Base-by-base conservation (phyloP, 148 eudicot species). In the Persicaria maculosa region DNA sequence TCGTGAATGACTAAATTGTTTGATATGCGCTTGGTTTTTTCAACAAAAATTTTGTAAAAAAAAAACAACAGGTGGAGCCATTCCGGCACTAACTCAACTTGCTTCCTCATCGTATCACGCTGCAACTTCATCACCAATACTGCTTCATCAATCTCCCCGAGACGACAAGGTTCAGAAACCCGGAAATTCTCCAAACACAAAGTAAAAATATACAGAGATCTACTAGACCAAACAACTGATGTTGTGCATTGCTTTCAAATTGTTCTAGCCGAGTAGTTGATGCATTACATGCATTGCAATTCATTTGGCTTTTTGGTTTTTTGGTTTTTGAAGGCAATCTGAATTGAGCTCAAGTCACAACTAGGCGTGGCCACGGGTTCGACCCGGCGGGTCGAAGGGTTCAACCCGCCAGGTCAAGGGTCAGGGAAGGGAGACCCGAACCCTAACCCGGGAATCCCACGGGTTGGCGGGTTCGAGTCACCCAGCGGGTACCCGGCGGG, bases 21-120 rank as follows among this genome's bases (percentile, higher is more conserved):
- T 54, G 20, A 16, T 54, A 7, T 54, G 5, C 59, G 1, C 17
- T 54, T 8, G 16, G 7, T 16, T 17, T 31, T 31, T 31, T 31
- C 3, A 31, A 31, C 36, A 31, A 31, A 31, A 31, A 31, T n/a
- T n/a, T n/a, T n/a, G n/a, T n/a, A 31, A 31, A 31, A 1, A 31
- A 59, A 59, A 59, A 20, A 6, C 4, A 47, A 14, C 44, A 84
- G 83, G 81, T 31, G 84, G 78, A 61, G 84, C 83, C 50, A 74
- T 79, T 68, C 83, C 83, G 52, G 82, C 86, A 46, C 50, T 84
- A 50, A 74, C 87, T 54, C 85, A 84, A 65, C 83, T 84, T 54
- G 78, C 83, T 7, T 79, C 85, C 50, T 84, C 85, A 62, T 82
- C 87, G 44, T 84, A 84, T 79, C 77, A 84, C 48, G 81, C 81